phyloP scores from a whole-genome alignment of 2,329 filamentous ascomycete species.

The Penicillium hesseltinei region DNA sequence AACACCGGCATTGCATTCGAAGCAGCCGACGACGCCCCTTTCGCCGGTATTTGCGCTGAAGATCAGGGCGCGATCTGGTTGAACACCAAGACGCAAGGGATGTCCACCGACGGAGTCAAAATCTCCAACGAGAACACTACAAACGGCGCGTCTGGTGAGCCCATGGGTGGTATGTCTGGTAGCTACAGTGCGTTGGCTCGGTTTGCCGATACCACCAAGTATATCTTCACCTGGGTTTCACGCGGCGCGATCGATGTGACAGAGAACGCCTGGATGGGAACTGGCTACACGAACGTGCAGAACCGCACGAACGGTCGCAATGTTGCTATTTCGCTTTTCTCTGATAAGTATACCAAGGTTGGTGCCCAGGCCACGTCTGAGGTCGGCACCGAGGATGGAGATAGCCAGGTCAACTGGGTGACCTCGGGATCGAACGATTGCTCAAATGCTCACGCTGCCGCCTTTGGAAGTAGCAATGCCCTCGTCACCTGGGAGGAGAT shows the following conservation, averaged over 20 bases:
- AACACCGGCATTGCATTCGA: slow-evolving; percentile 65
- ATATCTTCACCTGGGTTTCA: slow-evolving; percentile 64
- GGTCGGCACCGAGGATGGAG: slow-evolving; percentile 55
- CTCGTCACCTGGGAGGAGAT: slow-evolving; percentile 63
- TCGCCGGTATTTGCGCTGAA: slow-evolving; percentile 59
- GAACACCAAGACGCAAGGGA: slow-evolving; percentile 59
- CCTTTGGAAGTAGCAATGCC: slow-evolving; percentile 53
- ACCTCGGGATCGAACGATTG: slow-evolving; percentile 54
- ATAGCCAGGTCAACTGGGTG: slow-evolving; percentile 61
- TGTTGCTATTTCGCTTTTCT: slow-evolving; percentile 57
- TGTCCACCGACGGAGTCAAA: slow-evolving; percentile 54
- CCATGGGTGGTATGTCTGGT: slow-evolving; percentile 63
- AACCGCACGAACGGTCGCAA: slow-evolving; percentile 60
- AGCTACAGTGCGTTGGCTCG: slow-evolving; percentile 59
- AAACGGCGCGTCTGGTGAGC: slow-evolving; percentile 58
- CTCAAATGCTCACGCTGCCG: slow-evolving; percentile 59
- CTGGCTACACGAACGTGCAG: slow-evolving; percentile 52
- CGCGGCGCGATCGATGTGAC: slow-evolving; percentile 57
- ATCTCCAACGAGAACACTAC: slow-evolving; percentile 62
- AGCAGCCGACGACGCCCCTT: slow-evolving; percentile 57
- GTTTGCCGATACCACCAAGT: slow-evolving; percentile 52
- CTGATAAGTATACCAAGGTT: slow-evolving; percentile 58
- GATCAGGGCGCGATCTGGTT: slow-evolving; percentile 65
- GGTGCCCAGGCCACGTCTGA: slow-evolving; percentile 54
- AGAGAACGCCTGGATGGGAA: slow-evolving; percentile 58